phyloP scores from a whole-genome alignment of 495 filamentous ascomycete species.

The Elaphomyces granulatus region DNA sequence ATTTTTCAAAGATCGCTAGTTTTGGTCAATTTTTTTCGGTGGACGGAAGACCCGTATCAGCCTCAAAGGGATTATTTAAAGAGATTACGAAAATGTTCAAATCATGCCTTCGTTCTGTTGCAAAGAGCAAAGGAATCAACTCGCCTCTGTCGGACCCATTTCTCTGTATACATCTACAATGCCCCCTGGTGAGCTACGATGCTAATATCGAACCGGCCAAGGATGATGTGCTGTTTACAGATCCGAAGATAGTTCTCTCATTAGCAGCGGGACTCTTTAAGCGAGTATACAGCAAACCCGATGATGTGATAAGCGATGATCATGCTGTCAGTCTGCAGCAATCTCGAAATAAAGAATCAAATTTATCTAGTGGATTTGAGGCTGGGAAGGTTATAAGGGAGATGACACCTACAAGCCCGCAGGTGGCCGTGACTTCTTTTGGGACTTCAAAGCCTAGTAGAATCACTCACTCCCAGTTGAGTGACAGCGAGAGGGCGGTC shows the following conservation, averaged over 20 bases:
- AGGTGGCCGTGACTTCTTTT: no score
- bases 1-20: slow-evolving; percentile 39
- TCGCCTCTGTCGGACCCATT: slow-evolving; percentile 45
- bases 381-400: no score
- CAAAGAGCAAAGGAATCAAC: slow-evolving; percentile 11
- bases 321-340: no score
- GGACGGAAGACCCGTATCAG: slow-evolving; percentile 62
- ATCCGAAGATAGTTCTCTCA: slow-evolving; percentile 38
- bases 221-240: slow-evolving; percentile 68
- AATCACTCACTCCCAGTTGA: slow-evolving; percentile 3
- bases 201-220: slow-evolving; percentile 83
- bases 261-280: slow-evolving; percentile 42
- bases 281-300: slow-evolving; percentile 37
- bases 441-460: no score
- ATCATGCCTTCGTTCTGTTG: slow-evolving; percentile 32
- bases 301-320: no score
- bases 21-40: slow-evolving; percentile 55
- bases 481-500: background rate
- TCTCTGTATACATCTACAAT: slow-evolving; percentile 56
- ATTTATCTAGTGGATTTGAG: no score
- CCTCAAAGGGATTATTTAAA: slow-evolving; percentile 46
- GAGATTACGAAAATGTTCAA: slow-evolving; percentile 51
- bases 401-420: no score
- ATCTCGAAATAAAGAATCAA: no score
- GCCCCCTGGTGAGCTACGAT: slow-evolving; percentile 63